Evolutionary conservation across 192 early-diverging fungal species (phyloP), one percentile per base, ranked within the genome.

Genomic region (Rhizophlyctis rosea): DNA sequence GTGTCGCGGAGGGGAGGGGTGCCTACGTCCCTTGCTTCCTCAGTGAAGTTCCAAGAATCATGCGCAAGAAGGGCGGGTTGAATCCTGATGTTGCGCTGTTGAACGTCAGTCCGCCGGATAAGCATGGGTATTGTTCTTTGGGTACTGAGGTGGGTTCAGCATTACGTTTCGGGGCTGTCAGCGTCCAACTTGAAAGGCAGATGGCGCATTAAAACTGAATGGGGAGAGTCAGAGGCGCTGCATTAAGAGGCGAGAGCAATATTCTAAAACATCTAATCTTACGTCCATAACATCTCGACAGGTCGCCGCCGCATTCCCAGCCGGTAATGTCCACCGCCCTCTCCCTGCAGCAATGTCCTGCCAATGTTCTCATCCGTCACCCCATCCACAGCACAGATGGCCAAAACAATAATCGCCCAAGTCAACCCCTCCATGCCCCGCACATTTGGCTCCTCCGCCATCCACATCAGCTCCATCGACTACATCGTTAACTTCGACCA

Each of bases 31-130:
- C 76, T 28, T 36, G 57, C 13, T 81, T 81, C 54, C 62, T 81
- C 48, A 39, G 36, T 11, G 76, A 81, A 36, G 51, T 69, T 21
- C 69, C 73, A 24, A 28, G 18, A 32, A 33, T 71, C 50, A 76
- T 75, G 69, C 65, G 72, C 31, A 27, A 27, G 14, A 27, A 27
- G 14, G 65, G 67, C 36, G 14, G 44, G 33, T 7, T 76, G 16
- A 39, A 27, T 21, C 76, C 80, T 3, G 77, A 81, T 49, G 75
- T 81, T 0, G 80, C 80, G 14, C 47, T 81, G 44, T 57, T 81
- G 61, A 81, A 79, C 50, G 65, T 81, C 3, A 69, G 69, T 4
- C 76, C 77, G 2, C 80, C 80, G 14, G 80, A 81, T 54, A 47
- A 60, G 23, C 80, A 81, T 63, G 80, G 80, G 16, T 77, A 57